Percentiles rank a stretch among this genome's conserved stretches.
Conservation (phyloP, 2,329 filamentous ascomycete genomes). For the Zymoseptoria brevis region DNA sequence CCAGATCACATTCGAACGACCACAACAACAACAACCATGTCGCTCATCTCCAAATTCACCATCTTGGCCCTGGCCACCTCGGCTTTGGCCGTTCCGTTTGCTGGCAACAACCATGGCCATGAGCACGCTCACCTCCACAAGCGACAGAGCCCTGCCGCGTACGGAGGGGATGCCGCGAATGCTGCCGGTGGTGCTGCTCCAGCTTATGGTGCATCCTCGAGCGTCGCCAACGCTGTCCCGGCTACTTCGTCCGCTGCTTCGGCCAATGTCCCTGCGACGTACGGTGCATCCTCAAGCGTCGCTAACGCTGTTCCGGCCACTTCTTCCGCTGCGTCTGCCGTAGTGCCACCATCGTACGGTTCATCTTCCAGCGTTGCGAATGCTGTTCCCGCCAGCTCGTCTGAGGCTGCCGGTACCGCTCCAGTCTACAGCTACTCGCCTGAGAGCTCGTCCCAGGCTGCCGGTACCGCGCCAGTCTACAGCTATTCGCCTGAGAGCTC, state of each 20-base stretch:
- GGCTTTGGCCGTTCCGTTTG: slow-evolving; percentile 33
- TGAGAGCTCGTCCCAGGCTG: not conserved
- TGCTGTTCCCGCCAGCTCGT: not conserved
- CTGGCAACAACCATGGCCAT: slow-evolving; percentile 14
- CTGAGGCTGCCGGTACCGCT: not conserved
- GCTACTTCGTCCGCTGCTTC: slow-evolving; percentile 13
- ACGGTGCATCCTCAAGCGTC: not conserved
- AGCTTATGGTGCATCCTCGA: slow-evolving; percentile 2
- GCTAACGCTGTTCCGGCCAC: slow-evolving; percentile 14
- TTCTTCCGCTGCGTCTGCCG: slow-evolving; percentile 4
- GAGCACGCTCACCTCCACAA: slow-evolving; percentile 25
- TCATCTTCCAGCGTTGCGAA: not conserved
- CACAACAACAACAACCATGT: slow-evolving; percentile 25
- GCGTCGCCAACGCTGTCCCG: slow-evolving; percentile 9
- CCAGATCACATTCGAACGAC: slow-evolving; percentile 8
- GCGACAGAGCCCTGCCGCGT: not conserved
- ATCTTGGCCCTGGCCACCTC: slow-evolving; percentile 37
- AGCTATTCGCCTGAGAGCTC: not conserved
- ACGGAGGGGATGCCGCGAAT: too few species aligned
- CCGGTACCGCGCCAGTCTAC: not conserved
- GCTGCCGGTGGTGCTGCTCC: slow-evolving; percentile 19
- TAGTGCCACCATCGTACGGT: not conserved
- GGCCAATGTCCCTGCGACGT: not conserved
- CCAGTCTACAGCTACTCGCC: not conserved
- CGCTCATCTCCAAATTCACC: slow-evolving; percentile 31